These are phyloP conservation scores for Termitomyces sp. DNA, from an alignment of 1,284 basidiomycete species.

Conservation along the genomic window DNA sequence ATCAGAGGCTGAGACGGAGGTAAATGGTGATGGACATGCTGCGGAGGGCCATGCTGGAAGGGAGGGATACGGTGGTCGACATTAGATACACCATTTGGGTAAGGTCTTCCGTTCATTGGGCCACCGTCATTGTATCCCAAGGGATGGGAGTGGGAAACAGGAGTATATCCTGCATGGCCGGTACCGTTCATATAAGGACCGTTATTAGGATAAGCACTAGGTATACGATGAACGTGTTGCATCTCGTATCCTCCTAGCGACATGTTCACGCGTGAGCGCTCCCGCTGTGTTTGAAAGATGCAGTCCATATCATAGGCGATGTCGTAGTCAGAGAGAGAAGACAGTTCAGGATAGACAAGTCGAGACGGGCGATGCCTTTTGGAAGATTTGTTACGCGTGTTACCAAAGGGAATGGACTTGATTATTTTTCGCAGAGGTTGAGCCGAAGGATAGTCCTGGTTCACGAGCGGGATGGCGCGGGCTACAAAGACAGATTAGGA, in stretches of 20 bases:
- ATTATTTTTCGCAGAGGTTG: conserved; percentile 49
- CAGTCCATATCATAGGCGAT: conserved; percentile 52
- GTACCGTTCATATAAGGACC: conserved; percentile 18
- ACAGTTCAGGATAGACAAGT: conserved; percentile 51
- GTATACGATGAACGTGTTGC: conserved; percentile 7
- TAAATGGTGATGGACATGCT: conserved; percentile 11
- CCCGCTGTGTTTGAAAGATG: conserved; percentile 39
- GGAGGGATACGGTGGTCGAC: conserved; percentile 12
- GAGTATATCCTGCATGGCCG: conserved; percentile 20
- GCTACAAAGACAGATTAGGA: conserved; percentile 26
- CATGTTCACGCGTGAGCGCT: conserved; percentile 12
- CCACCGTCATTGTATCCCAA: conserved; percentile 16
- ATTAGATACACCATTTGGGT: neutral
- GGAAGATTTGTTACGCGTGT: conserved; percentile 23
- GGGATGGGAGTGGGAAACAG: neutral
- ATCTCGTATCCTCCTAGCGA: conserved; percentile 15
- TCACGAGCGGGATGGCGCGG: conserved; percentile 44
- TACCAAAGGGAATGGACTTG: conserved; percentile 34
- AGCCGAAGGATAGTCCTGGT: conserved; percentile 36
- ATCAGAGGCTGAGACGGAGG: conserved; percentile 10
- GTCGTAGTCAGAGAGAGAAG: conserved; percentile 46
- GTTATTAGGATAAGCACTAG: neutral
- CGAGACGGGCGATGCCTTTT: conserved; percentile 8
- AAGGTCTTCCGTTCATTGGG: conserved; percentile 4
- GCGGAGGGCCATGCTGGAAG: conserved; percentile 5